These are phyloP conservation scores for Coemansia reversa DNA, from an alignment of 192 early-diverging fungal species.

Conservation along the genomic window DNA sequence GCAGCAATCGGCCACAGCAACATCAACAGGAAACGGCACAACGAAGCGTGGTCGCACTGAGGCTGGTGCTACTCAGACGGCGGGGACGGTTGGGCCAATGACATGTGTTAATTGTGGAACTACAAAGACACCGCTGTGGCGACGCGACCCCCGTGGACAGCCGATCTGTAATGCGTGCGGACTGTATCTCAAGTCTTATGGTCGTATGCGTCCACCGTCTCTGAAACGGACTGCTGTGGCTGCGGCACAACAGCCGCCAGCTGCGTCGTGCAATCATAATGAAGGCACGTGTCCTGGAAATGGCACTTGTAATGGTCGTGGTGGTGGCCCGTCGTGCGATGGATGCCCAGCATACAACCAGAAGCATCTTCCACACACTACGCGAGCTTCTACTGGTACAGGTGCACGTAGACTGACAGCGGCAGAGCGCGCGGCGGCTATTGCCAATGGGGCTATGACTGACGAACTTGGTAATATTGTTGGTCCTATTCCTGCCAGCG, in stretches of 20 bases:
- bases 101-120: conserved; percentile 76
- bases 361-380: conserved; percentile 49
- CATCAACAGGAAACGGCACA: conserved; percentile 4
- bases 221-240: conserved; percentile 31
- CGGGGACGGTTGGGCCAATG: conserved; percentile 34
- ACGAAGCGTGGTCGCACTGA: conserved; percentile 20
- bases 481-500: conserved; percentile 43
- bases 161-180: conserved; percentile 84
- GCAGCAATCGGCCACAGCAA: neutral
- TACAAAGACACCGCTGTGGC: conserved; percentile 78
- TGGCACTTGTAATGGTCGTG: conserved; percentile 74
- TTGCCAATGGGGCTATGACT: conserved; percentile 50
- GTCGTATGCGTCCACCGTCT: conserved; percentile 52
- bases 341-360: conserved; percentile 79
- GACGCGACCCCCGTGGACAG: conserved; percentile 68
- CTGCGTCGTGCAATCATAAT: conserved; percentile 1
- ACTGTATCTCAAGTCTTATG: conserved; percentile 53
- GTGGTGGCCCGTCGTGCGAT: conserved; percentile 68
- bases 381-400: conserved; percentile 10
- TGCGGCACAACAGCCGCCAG: neutral
- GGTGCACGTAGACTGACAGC: conserved; percentile 39
- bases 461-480: conserved; percentile 54
- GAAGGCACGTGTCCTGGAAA: conserved; percentile 71
- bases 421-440: conserved; percentile 52
- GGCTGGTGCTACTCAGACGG: too few relatives aligned